phyloP scores from a whole-genome alignment of 495 filamentous ascomycete species.

The Amphirosellinia nigrospora region DNA sequence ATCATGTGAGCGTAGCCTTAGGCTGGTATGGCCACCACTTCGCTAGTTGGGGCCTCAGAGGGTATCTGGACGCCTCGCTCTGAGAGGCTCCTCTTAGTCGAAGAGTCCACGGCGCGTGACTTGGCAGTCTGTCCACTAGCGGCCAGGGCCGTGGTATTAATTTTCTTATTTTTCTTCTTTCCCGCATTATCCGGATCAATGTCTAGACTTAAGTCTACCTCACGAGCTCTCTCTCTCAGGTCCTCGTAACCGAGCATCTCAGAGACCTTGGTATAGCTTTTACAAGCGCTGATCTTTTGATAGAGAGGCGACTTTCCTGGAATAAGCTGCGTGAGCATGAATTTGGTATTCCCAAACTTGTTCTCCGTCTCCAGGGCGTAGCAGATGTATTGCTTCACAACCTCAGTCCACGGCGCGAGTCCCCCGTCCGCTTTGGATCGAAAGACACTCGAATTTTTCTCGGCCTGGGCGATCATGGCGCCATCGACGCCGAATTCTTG shows the following conservation, averaged over 20 bases:
- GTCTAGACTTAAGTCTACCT: slow-evolving; percentile 68
- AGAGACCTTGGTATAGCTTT: slow-evolving; percentile 70
- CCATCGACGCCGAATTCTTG: slow-evolving; percentile 83
- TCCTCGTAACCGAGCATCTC: slow-evolving; percentile 66
- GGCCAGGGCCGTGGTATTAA: slow-evolving; percentile 44
- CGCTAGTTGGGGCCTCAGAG: slow-evolving; percentile 18
- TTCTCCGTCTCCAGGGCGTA: slow-evolving; percentile 79
- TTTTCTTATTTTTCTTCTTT: slow-evolving; percentile 43
- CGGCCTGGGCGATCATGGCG: slow-evolving; percentile 95
- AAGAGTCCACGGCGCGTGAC: slow-evolving; percentile 32
- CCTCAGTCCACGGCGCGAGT: slow-evolving; percentile 71
- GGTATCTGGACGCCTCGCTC: slow-evolving; percentile 35
- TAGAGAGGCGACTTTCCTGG: slow-evolving; percentile 74
- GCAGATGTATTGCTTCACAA: slow-evolving; percentile 75
- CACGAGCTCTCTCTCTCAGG: slow-evolving; percentile 61
- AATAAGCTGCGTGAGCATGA: slow-evolving; percentile 79
- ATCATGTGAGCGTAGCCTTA: slow-evolving; percentile 5
- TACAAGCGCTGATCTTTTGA: slow-evolving; percentile 58
- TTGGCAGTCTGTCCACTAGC: slow-evolving; percentile 42
- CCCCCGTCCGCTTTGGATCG: slow-evolving; percentile 67
- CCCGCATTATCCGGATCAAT: slow-evolving; percentile 56
- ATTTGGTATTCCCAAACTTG: slow-evolving; percentile 90
- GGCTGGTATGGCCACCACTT: slow-evolving; percentile 26
- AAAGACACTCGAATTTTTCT: slow-evolving; percentile 88
- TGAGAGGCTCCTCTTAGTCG: slow-evolving; percentile 39